A percentile compares a stretch with the other conserved stretches of the same genome.
These are phyloP conservation scores for Fraxinus xanthoxyloides DNA, from an alignment of 305 asterid species.

Conservation along the genomic window DNA sequence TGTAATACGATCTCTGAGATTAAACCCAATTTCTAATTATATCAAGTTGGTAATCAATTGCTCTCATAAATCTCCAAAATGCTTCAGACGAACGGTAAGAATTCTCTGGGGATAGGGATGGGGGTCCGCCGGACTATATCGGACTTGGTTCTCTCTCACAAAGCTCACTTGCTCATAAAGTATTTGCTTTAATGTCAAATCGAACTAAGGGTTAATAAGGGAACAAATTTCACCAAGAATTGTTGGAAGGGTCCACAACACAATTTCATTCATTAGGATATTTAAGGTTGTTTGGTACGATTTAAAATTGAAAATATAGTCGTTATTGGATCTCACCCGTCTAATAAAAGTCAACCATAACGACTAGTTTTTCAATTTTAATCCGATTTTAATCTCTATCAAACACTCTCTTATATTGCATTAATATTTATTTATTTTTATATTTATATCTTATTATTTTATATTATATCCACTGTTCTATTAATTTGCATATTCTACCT, in stretches of 20 bases:
- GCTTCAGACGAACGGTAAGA: not conserved
- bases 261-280: not conserved
- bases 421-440: too few species aligned
- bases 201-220: not conserved
- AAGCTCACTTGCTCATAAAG: not conserved
- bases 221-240: not conserved
- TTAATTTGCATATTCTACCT: not conserved
- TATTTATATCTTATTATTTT: not conserved
- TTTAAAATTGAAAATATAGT: too few species aligned
- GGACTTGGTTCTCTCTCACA: not conserved
- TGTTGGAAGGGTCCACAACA: not conserved
- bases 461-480: too few species aligned
- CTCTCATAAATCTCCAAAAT: conserved; percentile 13
- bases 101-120: not conserved
- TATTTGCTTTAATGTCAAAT: not conserved
- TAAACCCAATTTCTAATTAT: conserved; percentile 10
- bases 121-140: not conserved
- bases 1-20: not conserved
- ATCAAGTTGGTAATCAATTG: conserved; percentile 9
- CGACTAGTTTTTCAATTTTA: too few species aligned
- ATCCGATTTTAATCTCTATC: too few species aligned
- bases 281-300: too few species aligned
- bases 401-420: too few species aligned
- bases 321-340: too few species aligned
- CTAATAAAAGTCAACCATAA: too few species aligned